phyloP scores from a whole-genome alignment of 208 protist genomes.

The Jaenimonas drosophilae region DNA sequence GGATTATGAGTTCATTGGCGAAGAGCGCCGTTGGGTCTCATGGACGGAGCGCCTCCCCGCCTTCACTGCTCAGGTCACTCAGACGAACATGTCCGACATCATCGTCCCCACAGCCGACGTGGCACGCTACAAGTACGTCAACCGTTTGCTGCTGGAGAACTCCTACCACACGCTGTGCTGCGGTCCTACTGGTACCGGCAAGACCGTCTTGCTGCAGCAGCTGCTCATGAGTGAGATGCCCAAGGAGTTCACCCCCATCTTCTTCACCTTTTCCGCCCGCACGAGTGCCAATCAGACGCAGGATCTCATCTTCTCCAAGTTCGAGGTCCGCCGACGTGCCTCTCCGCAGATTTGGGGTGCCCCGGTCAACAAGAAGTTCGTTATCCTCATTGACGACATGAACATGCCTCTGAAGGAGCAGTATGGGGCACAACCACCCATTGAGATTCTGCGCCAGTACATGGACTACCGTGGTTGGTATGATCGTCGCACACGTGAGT shows the following conservation, averaged over 20 bases:
- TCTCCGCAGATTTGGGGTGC: conserved; percentile 94
- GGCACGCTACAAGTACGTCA: conserved; percentile 93
- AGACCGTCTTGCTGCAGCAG: conserved; percentile 93
- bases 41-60: conserved; percentile 90
- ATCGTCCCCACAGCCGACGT: conserved; percentile 97
- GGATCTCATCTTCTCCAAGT: conserved; percentile 96
- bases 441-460: conserved; percentile 98
- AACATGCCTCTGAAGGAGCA: conserved; percentile 98
- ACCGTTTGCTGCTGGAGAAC: conserved; percentile 85
- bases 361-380: conserved; percentile 94
- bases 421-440: conserved; percentile 98
- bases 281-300: conserved; percentile 97
- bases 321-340: conserved; percentile 94
- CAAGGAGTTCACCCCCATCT: conserved; percentile 92
- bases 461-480: conserved; percentile 97
- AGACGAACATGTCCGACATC: conserved; percentile 91
- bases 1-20: conserved; percentile 91
- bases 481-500: conserved; percentile 91
- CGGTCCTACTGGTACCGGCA: conserved; percentile 97
- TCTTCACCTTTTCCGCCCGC: conserved; percentile 97
- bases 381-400: conserved; percentile 98
- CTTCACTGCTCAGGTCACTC: conserved; percentile 79
- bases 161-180: conserved; percentile 92
- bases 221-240: conserved; percentile 92
- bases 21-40: conserved; percentile 83